These are phyloP conservation scores for Plasmodium coatneyi DNA, from an alignment of 169 alveolate species.

Conservation along the genomic window DNA sequence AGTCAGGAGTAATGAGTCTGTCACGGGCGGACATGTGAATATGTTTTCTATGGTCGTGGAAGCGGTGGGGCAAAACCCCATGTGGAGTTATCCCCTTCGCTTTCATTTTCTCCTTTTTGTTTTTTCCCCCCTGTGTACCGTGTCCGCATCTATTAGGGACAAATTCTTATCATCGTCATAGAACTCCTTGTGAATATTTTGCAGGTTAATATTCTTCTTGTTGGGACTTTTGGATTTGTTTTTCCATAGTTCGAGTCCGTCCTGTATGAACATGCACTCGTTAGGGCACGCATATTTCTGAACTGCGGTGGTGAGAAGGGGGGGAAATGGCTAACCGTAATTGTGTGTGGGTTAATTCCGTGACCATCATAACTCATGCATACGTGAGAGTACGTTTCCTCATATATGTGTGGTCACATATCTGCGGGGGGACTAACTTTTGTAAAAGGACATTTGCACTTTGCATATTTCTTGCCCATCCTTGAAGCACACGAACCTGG, in stretches of 20 bases:
- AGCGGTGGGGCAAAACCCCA: not conserved
- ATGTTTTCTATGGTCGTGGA: not conserved
- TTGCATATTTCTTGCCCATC: slow-evolving; percentile 77
- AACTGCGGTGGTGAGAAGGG: slow-evolving; percentile 12
- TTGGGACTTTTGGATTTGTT: slow-evolving; percentile 21
- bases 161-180: slow-evolving; percentile 63
- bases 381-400: not conserved
- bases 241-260: slow-evolving; percentile 75
- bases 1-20: not conserved
- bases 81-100: not conserved
- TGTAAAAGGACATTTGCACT: slow-evolving; percentile 71
- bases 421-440: slow-evolving; percentile 8
- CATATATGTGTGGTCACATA: not conserved
- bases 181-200: slow-evolving; percentile 50
- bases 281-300: slow-evolving; percentile 70
- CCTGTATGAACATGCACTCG: slow-evolving; percentile 75
- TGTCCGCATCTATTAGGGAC: slow-evolving; percentile 35
- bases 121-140: slow-evolving; percentile 21
- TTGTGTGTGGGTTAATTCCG: not conserved
- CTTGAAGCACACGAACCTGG: slow-evolving; percentile 73
- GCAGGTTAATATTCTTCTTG: slow-evolving; percentile 24
- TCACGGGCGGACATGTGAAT: not conserved
- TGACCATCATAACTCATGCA: not conserved
- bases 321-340: not conserved
- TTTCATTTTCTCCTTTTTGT: not conserved